Base-by-base conservation (phyloP, 352 stramenopile species). In the Globisporangium splendens region DNA sequence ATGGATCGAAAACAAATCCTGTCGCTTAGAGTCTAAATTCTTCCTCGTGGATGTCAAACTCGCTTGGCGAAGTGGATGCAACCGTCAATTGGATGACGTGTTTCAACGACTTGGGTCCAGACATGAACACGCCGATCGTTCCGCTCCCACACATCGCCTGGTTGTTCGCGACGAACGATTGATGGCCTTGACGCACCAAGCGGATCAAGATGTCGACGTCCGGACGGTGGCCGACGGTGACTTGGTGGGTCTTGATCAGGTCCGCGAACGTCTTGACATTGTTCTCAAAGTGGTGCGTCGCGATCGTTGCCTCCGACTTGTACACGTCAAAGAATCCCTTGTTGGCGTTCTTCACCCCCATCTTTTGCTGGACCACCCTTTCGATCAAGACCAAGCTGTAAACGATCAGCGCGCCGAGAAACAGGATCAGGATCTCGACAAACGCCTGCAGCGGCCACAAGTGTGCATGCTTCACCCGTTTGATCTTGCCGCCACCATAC, bases 181-280 rank as follows among this genome's bases (percentile, higher is more conserved):
- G 46, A 59, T 78, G 63, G 8, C 20, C 54, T 2, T 54, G 54
- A 15, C 63, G 52, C 3, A 77, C 68, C 24, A 70, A 54, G 10
- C 46, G 39, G 41, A 81, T 51, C 31, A 77, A 54, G 7, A 61
- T 14, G 4, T n/a, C 28, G 54, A 78, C 65, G 28, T 82, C 66
- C 10, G 70, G 68, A 5, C 72, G 65, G 3, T 54, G 35, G 8
- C 70, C 70, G 35, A 67, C 61, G 2, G 22, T 18, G 15, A 85
- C 65, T 15, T 64, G 43, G 42, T 72, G 67, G 17, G 66, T 43
- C 5, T 61, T 52, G 31, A 79, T 44, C 28, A 79, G 56, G 35
- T 80, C 69, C 4, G 60, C 44, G 8, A 71, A 54, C 0, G 62
- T 79, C 44, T 46, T 54, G 11, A 53, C 31, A 18, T 56, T 50